phyloP scores from a whole-genome alignment of 768 basidiomycete species.

The Galerina marginata region DNA sequence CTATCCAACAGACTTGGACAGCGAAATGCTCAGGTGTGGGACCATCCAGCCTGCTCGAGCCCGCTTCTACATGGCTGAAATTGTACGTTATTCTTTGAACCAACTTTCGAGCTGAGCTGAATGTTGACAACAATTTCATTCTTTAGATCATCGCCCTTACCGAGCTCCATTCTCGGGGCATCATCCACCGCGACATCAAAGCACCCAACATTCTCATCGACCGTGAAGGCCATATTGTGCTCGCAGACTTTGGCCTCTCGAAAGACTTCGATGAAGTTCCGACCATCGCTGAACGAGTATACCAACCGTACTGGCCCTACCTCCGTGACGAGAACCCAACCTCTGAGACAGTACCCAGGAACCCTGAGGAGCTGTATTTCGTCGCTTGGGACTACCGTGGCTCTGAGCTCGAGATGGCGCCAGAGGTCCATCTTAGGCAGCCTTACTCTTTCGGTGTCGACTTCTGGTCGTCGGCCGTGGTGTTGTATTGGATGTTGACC shows the following conservation, averaged over 20 bases:
- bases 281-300: slow-evolving; percentile 31
- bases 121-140: neutral
- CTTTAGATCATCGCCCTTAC: slow-evolving; percentile 36
- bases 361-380: slow-evolving; percentile 30
- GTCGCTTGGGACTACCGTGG: slow-evolving; percentile 33
- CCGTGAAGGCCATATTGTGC: slow-evolving; percentile 34
- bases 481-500: slow-evolving; percentile 74
- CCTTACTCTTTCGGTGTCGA: slow-evolving; percentile 49
- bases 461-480: slow-evolving; percentile 81
- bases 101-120: no score
- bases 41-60: slow-evolving; percentile 28
- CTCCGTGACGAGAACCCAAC: slow-evolving; percentile 25
- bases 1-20: slow-evolving; percentile 36
- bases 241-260: slow-evolving; percentile 38
- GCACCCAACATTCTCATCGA: slow-evolving; percentile 38
- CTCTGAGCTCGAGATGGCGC: slow-evolving; percentile 38
- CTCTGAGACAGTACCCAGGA: slow-evolving; percentile 22
- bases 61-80: slow-evolving; percentile 40
- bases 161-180: slow-evolving; percentile 36
- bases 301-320: slow-evolving; percentile 40
- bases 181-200: slow-evolving; percentile 41
- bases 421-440: slow-evolving; percentile 31
- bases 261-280: slow-evolving; percentile 32
- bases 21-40: slow-evolving; percentile 33
- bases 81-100: slow-evolving; percentile 27